Evolutionary conservation across 148 eudicot genomes (phyloP).

Genomic region (Nepenthes gracilis): DNA sequence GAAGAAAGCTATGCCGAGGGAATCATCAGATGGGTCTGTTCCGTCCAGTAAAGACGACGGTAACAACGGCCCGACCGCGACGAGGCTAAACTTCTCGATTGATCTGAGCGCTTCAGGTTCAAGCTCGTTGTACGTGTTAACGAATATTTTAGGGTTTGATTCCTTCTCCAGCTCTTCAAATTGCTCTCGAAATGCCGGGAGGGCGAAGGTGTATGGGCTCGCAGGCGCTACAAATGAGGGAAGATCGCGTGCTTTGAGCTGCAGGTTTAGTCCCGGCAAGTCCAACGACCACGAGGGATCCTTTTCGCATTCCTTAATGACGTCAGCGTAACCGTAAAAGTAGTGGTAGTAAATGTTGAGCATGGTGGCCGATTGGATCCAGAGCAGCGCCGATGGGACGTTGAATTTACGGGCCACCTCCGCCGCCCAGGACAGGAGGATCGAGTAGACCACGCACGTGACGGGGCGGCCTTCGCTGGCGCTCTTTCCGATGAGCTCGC

Average conservation of each 20-base stretch:
- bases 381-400: constrained; percentile 35
- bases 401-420: constrained; percentile 35
- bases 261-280: constrained; percentile 32
- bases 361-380: constrained; percentile 57
- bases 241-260: constrained; percentile 25
- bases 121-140: constrained; percentile 49
- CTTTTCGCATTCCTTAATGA: constrained; percentile 10
- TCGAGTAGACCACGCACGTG: constrained; percentile 41
- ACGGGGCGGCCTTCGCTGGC: constrained; percentile 26
- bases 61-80: constrained; percentile 36
- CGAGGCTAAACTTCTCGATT: constrained; percentile 16
- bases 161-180: constrained; percentile 20
- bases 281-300: constrained; percentile 28
- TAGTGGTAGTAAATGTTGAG: constrained; percentile 42
- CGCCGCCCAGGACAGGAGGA: constrained; percentile 45
- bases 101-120: constrained; percentile 33
- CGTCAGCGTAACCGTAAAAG: constrained; percentile 24
- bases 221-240: constrained; percentile 50
- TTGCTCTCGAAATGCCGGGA: constrained; percentile 27
- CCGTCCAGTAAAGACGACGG: constrained; percentile 28
- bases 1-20: constrained; percentile 20
- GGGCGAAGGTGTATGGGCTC: constrained; percentile 13
- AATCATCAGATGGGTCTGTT: constrained; percentile 15
- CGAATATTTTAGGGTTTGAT: constrained; percentile 31
- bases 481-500: constrained; percentile 15